Base-by-base conservation (phyloP, 441 rosid genomes). In the Arabidopsis lyrata region DNA sequence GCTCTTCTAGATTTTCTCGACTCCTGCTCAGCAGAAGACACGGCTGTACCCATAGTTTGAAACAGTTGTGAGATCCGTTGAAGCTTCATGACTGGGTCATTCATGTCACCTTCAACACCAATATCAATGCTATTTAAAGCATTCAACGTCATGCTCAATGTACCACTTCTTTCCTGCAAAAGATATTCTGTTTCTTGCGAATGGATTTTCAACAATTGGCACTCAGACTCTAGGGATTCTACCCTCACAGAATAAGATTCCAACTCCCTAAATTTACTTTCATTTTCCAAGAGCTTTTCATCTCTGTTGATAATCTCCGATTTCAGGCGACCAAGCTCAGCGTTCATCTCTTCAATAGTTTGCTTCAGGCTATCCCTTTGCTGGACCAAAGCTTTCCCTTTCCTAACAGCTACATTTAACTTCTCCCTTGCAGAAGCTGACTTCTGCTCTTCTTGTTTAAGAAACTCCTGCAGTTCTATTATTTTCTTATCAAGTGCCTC, bases 361-460 rank as follows among this genome's bases (percentile, higher is more conserved):
- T 90, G 94, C 76, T 94, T 91, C 83, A 94, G 82, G 77, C 83
- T 77, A 83, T 96, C 98, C 73, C 95, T 91, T 58, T 84, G 90
- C 78, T 94, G 99, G 84, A 96, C 97, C 87, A 96, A 83, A 22
- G 88, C 88, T 82, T 96, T 96, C 69, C 99, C 99, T 90, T 96
- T 96, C 79, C 97, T 85, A 78, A 96, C 98, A 52, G 99, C 99
- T 79, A 92, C 87, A 74, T 87, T 91, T 83, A 96, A 70, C 81
- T 95, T 96, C 83, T 96, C 99, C 78, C 96, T 88, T 4, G 78
- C 74, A 68, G 97, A 87, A 74, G 86, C 82, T 59, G 94, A 87
- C 82, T 87, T 96, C 84, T 88, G 97, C 85, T 92, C 97, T 86
- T 94, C 99, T 83, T 86, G 95, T 67, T 71, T 73, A 63, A 89